Base-by-base conservation (phyloP, 1,284 basidiomycete genomes). In the Ustilago lituana region DNA sequence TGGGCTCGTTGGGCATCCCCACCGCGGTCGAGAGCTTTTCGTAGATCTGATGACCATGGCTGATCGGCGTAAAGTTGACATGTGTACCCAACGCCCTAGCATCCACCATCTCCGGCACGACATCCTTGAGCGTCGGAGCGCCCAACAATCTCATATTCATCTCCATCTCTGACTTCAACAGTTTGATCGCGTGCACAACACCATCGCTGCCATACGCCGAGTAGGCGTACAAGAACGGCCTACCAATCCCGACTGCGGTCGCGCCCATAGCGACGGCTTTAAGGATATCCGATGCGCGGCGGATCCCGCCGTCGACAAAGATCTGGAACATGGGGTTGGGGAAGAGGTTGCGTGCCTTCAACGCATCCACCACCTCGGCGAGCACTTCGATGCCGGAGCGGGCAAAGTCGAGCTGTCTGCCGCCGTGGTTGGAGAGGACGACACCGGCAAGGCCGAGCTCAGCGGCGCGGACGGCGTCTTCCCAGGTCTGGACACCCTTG, bases 231-330 rank as follows among this genome's bases (percentile, higher is more conserved):
- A 96, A 85, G 85, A 95, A 94, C 0, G 90, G 87, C 19, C 94
- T 87, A 0, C 94, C 94, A 31, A 97, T 85, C 1, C 94, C 94
- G 7, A 96, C 93, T 5, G 91, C 93, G 60, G 85, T 90, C 1
- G 94, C 94, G n/a, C 94, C 94, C 23, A 97, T 85, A 68, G 92
- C 94, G 1, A 96, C 83, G 0, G 93, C 93, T 83, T 97, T 97
- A 52, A 97, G 84, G 4, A 95, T 89, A 82, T 81, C 81, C 33
- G 76, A 61, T n/a, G 93, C 94, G 36, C 94, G 87, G 45, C 87
- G 85, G 37, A 93, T 85, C 5, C 93, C 94, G 14, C 94, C 94
- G 80, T 97, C 94, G 53, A 95, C 88, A 77, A 92, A 94, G 23
- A 97, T 91, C 88, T 87, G 86, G 60, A 86, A 73, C 56, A 88